These are phyloP conservation scores for Tolypocladium nubicola DNA, from an alignment of 2,329 filamentous ascomycete species.

Conservation along the genomic window DNA sequence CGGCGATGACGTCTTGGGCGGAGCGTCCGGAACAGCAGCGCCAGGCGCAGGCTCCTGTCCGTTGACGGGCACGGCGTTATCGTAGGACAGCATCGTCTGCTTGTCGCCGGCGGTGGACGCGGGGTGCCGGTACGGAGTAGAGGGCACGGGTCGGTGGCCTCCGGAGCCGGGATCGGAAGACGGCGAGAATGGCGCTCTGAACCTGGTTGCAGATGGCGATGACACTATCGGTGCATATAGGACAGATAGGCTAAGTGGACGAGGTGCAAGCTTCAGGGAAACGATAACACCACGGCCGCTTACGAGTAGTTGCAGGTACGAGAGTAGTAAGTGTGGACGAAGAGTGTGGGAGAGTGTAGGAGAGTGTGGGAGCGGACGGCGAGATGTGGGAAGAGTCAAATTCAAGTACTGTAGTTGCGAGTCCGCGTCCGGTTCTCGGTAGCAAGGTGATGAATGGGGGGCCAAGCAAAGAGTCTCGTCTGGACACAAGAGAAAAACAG, in stretches of 20 bases:
- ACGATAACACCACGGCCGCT: not conserved
- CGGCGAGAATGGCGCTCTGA: not conserved
- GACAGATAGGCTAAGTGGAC: not conserved
- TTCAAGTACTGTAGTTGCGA: not conserved
- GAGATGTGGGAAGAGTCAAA: not conserved
- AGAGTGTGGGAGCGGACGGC: not conserved
- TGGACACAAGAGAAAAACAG: not conserved
- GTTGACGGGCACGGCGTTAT: constrained; percentile 33
- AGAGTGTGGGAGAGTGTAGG: not conserved
- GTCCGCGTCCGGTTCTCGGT: not conserved
- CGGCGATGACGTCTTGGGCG: constrained; percentile 8
- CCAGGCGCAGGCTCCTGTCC: constrained; percentile 22
- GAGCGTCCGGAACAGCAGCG: not conserved
- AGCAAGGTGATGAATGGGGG: not conserved
- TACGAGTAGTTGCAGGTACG: not conserved
- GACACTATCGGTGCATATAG: not conserved
- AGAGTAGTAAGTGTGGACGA: not conserved
- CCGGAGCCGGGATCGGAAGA: not conserved
- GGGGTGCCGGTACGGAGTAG: not conserved
- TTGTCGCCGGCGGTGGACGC: not conserved
- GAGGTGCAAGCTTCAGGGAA: not conserved
- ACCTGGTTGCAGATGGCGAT: not conserved
- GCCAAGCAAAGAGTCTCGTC: not conserved
- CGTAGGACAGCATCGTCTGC: constrained; percentile 38
- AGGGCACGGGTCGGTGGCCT: not conserved